Evolutionary conservation across 805 yeast species (phyloP), one percentile per base, ranked within the genome.

Genomic region (Sugiyamaella americana): DNA sequence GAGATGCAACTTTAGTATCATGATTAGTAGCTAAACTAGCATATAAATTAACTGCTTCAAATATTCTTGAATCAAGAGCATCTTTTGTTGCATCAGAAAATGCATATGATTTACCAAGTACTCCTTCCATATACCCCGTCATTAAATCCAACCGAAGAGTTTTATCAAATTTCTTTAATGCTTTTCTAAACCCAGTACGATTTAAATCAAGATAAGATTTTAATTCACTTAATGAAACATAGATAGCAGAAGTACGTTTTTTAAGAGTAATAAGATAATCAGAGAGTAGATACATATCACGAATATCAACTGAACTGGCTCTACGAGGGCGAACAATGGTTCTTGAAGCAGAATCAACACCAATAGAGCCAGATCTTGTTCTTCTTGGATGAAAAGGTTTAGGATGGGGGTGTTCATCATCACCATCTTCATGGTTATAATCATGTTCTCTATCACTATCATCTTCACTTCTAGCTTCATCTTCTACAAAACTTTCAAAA

Each of bases 121-220:
- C 64, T 13, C 66, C 60, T 23, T 57, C 58, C 58, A 85, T 66
- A 59, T 85, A 87, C 22, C 69, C 71, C n/a, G 67, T 68, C 56
- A 80, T 81, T 35, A 84, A 68, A 22, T 75, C 63, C 34, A 84
- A 77, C 49, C 76, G 75, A 53, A 87, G 69, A 8, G 86, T 80
- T 63, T 91, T 91, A 66, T 93, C 96, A 63, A 87, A 93, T 66
- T 91, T 91, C 64, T 91, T 91, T 54, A 88, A 73, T 37, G 91
- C 89, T 66, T 91, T 91, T 43, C 85, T 76, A 64, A 91, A 86
- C 2, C 97, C 98, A 20, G 95, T 86, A 54, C 74, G 76, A 70
- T 91, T 91, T 54, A 93, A 71, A 58, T 88, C 95, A 43, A 85
- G 73, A 61, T 69, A 91, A 8, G 95, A 86, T 57, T 84, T 80